Evolutionary conservation across 164 flowering plant species (phyloP), one percentile per base, ranked within the genome.

Genomic region (Hamamelis virginiana): DNA sequence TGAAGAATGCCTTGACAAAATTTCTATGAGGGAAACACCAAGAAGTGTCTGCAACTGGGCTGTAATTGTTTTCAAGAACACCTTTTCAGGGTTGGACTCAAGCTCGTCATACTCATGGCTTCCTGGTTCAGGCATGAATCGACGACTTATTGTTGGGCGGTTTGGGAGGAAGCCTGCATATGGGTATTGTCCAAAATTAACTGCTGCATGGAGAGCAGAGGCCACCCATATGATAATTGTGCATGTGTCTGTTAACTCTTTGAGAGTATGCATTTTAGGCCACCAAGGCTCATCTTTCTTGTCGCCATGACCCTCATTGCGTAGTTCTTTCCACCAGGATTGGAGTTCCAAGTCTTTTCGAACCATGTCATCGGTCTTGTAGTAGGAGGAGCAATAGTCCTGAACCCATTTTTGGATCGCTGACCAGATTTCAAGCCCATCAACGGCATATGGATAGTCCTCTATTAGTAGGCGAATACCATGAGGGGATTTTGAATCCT

Each of bases 251-350:
- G 57, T 58, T 13, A 70, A 41, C 62, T 70, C 73, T 45, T 64
- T 48, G 10, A 61, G 44, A 4, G 33, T 41, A 23, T 70, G 61
- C 73, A 70, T 70, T 63, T 56, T 70, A 26, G 73, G 68, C 73
- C 73, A 70, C 73, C 73, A 70, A 16, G 73, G 73, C 28, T 70
- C 73, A 38, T 70, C 73, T 53, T 70, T 70, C 46, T 51, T 62
- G 62, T 70, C 73, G 38, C 67, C 73, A 33, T 70, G 73, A n/a
- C 73, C 73, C 44, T 52, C 26, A 18, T 18, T 26, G 26, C 66
- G 60, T 9, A 70, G 43, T 25, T 70, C 73, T 0, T 22, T 23
- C 73, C 73, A 70, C 73, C 73, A 63, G 14, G 52, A 43, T 44
- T 63, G 62, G 15, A 63, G 62, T 19, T 70, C 73, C 13, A 8